Conservation (phyloP, 1,284 basidiomycete species). For the Cerrena zonata region DNA sequence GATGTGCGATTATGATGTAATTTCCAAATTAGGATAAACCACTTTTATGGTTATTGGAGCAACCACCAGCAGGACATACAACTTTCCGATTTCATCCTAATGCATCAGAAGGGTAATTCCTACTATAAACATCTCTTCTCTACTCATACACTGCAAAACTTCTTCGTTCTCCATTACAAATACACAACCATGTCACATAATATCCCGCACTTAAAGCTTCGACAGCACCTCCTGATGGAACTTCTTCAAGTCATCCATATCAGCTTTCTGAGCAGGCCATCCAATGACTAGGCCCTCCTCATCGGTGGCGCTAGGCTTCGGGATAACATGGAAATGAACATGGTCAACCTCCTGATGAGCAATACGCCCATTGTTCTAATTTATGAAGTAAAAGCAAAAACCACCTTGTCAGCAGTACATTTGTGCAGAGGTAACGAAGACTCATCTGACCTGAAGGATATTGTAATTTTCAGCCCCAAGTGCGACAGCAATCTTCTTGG, state of each 20-base stretch:
- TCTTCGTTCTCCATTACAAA: too few species aligned
- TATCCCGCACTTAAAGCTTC: conserved; percentile 51
- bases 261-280: conserved; percentile 57
- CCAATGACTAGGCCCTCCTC: conserved; percentile 69
- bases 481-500: conserved; percentile 83
- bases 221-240: conserved; percentile 53
- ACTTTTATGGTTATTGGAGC: too few species aligned
- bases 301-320: conserved; percentile 63
- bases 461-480: conserved; percentile 79
- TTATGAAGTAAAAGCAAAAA: not conserved
- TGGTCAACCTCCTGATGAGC: conserved; percentile 84
- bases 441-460: conserved; percentile 56
- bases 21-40: too few species aligned
- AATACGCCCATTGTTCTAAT: conserved; percentile 74
- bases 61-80: too few species aligned
- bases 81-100: too few species aligned
- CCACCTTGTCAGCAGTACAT: too few species aligned
- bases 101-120: too few species aligned
- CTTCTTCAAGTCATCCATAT: conserved; percentile 58
- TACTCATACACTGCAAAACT: too few species aligned
- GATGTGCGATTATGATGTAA: too few species aligned
- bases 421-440: too few species aligned
- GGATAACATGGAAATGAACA: conserved; percentile 88
- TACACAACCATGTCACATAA: too few species aligned
- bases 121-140: too few species aligned